Base-by-base conservation (phyloP, 2,329 filamentous ascomycete species). In the Exophiala aquamarina region DNA sequence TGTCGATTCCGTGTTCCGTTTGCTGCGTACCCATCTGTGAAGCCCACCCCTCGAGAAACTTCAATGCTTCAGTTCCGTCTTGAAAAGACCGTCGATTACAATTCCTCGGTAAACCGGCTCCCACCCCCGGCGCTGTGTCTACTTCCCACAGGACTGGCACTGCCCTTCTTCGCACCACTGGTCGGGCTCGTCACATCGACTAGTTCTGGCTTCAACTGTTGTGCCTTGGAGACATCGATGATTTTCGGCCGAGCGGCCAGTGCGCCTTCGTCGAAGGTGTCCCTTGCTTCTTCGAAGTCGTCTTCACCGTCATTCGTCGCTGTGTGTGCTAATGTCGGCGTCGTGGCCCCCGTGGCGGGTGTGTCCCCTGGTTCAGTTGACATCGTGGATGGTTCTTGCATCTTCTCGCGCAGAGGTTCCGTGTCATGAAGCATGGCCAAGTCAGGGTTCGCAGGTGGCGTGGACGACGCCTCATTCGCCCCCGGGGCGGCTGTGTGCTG, bases 221-320 rank as follows among this genome's bases (percentile, higher is more conserved):
- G 26, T 45, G 49, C 50, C 36, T 58, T 50, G 8, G 47, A 33
- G 39, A 56, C 54, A 34, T 60, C 59, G 11, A 57, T 43, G 39
- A 53, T 23, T 44, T 49, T 41, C n/a, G 42, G n/a, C 33, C 48
- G 18, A 47, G 43, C 36, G 32, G 39, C 40, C 32, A 49, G 44
- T 10, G 40, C 32, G 14, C 58, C 33, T 47, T 61, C 45, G 18
- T 55, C 51, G 20, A 60, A 60, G 1, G 49, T 58, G 35, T 60
- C 58, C 18, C 58, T 34, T 3, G 58, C 53, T 47, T 60, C 58
- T 35, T 60, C 58, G 21, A 55, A 56, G 21, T 61, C 56, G 10
- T 58, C 51, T 13, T 56, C 53, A 37, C 53, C 48, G 20, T 52
- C 40, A 10, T 47, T 45, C 4, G 43, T 53, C 15, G 44, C 47